Evolutionary conservation across 257 asterid species (phyloP).

Genomic region (Nicotiana attenuata): DNA sequence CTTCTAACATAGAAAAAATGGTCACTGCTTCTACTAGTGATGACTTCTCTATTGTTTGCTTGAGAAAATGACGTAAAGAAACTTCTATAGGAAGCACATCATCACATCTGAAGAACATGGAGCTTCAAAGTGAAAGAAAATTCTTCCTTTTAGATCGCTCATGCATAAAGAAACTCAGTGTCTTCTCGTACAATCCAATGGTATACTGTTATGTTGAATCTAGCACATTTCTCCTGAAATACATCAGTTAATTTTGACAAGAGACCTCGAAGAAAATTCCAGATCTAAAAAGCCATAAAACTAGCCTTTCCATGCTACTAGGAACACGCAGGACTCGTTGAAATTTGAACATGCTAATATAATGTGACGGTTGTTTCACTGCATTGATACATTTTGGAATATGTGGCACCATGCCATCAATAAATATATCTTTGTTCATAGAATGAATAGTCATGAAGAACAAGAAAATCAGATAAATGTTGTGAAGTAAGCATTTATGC

Average conservation of each 20-base stretch:
- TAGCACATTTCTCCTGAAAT: background rate
- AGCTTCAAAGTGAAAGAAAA: background rate
- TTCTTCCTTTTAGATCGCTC: background rate
- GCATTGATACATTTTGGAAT: background rate
- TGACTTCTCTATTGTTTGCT: background rate
- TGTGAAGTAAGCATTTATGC: background rate
- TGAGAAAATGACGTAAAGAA: background rate
- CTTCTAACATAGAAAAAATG: background rate
- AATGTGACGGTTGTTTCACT: background rate
- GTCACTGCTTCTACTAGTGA: background rate
- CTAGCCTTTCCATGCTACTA: background rate
- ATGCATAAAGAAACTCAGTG: background rate
- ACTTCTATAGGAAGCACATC: background rate
- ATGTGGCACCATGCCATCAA: background rate
- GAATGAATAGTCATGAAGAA: background rate
- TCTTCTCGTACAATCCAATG: background rate
- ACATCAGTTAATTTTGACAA: background rate
- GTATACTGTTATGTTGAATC: background rate
- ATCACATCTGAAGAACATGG: background rate
- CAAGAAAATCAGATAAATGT: background rate
- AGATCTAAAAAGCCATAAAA: background rate
- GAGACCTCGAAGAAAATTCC: background rate
- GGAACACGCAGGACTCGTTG: background rate
- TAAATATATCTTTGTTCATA: background rate
- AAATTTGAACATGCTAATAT: background rate